These are phyloP conservation scores for Aristolochia fimbriata DNA, from an alignment of 164 flowering plant species.

Conservation along the genomic window DNA sequence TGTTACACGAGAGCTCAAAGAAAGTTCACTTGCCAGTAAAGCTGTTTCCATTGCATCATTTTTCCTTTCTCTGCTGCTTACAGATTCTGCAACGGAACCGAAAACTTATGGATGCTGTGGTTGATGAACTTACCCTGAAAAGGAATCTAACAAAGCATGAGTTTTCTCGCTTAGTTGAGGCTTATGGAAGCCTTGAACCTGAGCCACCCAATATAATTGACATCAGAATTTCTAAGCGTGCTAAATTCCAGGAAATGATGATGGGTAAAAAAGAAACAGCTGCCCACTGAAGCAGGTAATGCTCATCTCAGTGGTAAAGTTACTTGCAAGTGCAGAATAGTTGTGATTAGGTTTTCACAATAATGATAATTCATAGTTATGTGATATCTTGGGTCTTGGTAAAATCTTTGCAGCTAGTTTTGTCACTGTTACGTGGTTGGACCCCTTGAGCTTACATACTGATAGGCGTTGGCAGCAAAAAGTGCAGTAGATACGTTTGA, in stretches of 20 bases:
- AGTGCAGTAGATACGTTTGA: too few relatives aligned
- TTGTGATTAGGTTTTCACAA: too few relatives aligned
- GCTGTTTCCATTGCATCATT: not conserved
- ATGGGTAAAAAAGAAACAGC: constrained; percentile 24
- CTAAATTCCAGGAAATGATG: constrained; percentile 40
- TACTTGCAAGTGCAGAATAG: not conserved
- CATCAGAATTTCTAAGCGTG: constrained; percentile 44
- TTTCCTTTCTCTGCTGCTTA: not conserved
- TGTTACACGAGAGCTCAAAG: not conserved
- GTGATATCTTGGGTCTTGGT: too few relatives aligned
- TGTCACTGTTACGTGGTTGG: too few relatives aligned
- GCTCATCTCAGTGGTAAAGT: not conserved
- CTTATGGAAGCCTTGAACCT: constrained; percentile 53
- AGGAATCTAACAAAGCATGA: constrained; percentile 70
- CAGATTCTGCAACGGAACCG: constrained; percentile 65
- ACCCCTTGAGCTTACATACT: too few relatives aligned
- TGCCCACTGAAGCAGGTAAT: constrained; percentile 13
- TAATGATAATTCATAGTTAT: too few relatives aligned
- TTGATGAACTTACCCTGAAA: constrained; percentile 58
- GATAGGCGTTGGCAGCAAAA: too few relatives aligned
- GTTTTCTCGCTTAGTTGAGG: constrained; percentile 51
- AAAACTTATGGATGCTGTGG: constrained; percentile 64
- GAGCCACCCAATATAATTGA: constrained; percentile 53
- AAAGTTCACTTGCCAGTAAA: not conserved
- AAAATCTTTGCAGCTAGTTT: too few relatives aligned